Conservation (phyloP, 805 yeast species). For the Ogataea polymorpha region DNA sequence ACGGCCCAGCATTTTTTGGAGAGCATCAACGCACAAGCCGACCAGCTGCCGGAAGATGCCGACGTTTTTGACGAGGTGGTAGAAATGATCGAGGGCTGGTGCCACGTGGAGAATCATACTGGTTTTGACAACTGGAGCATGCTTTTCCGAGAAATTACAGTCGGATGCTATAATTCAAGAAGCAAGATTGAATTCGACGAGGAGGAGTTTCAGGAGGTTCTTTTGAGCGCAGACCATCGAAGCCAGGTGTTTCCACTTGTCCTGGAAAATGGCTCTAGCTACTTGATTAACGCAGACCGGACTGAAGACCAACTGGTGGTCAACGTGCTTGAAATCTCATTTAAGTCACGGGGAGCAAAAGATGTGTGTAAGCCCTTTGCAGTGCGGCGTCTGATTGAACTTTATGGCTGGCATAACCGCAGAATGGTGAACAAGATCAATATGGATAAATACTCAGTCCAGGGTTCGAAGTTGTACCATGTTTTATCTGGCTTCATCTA, state of each 20-base stretch:
- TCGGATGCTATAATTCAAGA: slow-evolving; percentile 26
- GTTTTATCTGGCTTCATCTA: slow-evolving; percentile 26
- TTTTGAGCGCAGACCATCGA: slow-evolving; percentile 24
- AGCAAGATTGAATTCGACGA: slow-evolving; percentile 32
- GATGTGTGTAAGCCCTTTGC: slow-evolving; percentile 29
- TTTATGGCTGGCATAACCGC: slow-evolving; percentile 31
- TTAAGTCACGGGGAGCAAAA: slow-evolving; percentile 22
- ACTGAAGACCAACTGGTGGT: slow-evolving; percentile 16
- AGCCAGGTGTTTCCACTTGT: slow-evolving; percentile 33
- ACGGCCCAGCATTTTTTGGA: slow-evolving; percentile 20
- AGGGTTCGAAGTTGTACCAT: slow-evolving; percentile 23
- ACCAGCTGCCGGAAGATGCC: slow-evolving; percentile 23
- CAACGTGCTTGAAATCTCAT: slow-evolving; percentile 28
- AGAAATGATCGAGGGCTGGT: slow-evolving; percentile 30
- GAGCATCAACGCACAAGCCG: slow-evolving; percentile 15
- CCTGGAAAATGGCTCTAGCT: slow-evolving; percentile 29
- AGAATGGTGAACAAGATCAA: slow-evolving; percentile 25
- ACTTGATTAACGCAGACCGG: slow-evolving; percentile 28
- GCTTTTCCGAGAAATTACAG: slow-evolving; percentile 26
- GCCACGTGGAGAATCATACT: slow-evolving; percentile 18
- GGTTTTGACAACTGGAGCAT: slow-evolving; percentile 21
- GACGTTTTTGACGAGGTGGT: slow-evolving; percentile 30
- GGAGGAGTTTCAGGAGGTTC: slow-evolving; percentile 25
- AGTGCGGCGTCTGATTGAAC: slow-evolving; percentile 29
- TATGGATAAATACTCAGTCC: slow-evolving; percentile 20